Evolutionary conservation across 2,329 filamentous ascomycete genomes (phyloP).

Genomic region (Penicillium sp.): DNA sequence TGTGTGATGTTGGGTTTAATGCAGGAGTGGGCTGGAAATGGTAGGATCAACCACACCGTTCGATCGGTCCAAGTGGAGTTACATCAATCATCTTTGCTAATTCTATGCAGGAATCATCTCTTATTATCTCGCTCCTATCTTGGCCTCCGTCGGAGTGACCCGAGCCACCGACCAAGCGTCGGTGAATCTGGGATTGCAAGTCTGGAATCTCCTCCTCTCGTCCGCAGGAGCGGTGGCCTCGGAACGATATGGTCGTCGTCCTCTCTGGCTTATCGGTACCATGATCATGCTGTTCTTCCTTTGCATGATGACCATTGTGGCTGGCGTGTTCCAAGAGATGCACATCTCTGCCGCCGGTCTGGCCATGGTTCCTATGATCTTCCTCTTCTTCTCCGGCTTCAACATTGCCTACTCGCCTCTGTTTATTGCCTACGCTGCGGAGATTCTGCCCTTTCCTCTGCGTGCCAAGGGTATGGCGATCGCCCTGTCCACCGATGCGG

Average conservation of each 20-base stretch:
- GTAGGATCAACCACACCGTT: slow-evolving; percentile 3
- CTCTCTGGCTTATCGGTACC: slow-evolving; percentile 19
- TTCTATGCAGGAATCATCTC: slow-evolving; percentile 18
- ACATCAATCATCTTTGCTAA: background rate
- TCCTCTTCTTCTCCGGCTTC: slow-evolving; percentile 28
- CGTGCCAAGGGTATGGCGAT: slow-evolving; percentile 32
- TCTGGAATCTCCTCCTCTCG: slow-evolving; percentile 21
- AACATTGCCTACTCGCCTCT: slow-evolving; percentile 27
- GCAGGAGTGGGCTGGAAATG: slow-evolving; percentile 20
- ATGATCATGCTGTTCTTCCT: slow-evolving; percentile 19
- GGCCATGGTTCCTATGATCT: slow-evolving; percentile 33
- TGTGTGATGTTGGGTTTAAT: slow-evolving; percentile 17
- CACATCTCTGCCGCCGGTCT: slow-evolving; percentile 19
- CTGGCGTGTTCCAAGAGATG: slow-evolving; percentile 19
- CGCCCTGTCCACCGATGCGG: slow-evolving; percentile 21
- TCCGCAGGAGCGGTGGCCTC: slow-evolving; percentile 16
- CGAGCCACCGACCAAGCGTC: slow-evolving; percentile 22
- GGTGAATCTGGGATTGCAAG: slow-evolving; percentile 20
- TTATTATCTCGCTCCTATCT: slow-evolving; percentile 35
- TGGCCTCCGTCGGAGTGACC: slow-evolving; percentile 28
- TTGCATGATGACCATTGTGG: slow-evolving; percentile 18
- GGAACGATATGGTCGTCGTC: slow-evolving; percentile 18
- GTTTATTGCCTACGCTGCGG: slow-evolving; percentile 24
- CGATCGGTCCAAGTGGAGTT: too few species aligned
- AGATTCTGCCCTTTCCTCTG: slow-evolving; percentile 33